Conservation (phyloP, 2,329 filamentous ascomycete species). For the Scytalidium lignicola region DNA sequence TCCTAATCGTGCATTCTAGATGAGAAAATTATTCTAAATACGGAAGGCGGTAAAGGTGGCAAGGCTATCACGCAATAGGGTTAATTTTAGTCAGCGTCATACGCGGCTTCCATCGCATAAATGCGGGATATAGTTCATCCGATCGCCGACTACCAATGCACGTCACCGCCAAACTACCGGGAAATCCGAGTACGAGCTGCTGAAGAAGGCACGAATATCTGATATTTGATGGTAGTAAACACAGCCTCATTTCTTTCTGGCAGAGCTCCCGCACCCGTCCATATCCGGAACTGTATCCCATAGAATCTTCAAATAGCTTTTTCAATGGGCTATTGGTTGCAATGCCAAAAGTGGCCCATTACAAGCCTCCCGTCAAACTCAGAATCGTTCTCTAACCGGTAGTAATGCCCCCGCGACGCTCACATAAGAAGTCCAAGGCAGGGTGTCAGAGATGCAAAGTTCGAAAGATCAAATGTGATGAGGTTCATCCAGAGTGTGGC, state of each 20-base stretch:
- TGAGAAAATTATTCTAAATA: neutral
- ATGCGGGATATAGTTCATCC: neutral
- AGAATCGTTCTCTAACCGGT: neutral
- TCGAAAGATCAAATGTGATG: slow-evolving; percentile 69
- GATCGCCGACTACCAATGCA: neutral
- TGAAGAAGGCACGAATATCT: too few species aligned
- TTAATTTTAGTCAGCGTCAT: neutral
- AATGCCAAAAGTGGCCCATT: neutral
- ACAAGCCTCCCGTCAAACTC: neutral
- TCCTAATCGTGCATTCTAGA: neutral
- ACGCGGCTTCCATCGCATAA: neutral
- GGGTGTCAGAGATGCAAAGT: slow-evolving; percentile 63
- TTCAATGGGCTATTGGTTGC: neutral
- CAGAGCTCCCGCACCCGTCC: too few species aligned
- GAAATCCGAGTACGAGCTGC: too few species aligned
- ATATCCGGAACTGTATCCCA: too few species aligned
- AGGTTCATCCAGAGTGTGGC: slow-evolving; percentile 59
- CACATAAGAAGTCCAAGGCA: slow-evolving; percentile 65
- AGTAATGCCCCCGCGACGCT: slow-evolving; percentile 57
- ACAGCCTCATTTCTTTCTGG: too few species aligned
- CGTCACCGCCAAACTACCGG: too few species aligned
- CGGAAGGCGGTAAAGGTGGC: neutral
- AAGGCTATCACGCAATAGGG: neutral
- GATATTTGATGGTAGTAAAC: too few species aligned
- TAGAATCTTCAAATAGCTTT: neutral